phyloP scores from a whole-genome alignment of 2,329 filamentous ascomycete genomes.

The Pseudogymnoascus sp. region DNA sequence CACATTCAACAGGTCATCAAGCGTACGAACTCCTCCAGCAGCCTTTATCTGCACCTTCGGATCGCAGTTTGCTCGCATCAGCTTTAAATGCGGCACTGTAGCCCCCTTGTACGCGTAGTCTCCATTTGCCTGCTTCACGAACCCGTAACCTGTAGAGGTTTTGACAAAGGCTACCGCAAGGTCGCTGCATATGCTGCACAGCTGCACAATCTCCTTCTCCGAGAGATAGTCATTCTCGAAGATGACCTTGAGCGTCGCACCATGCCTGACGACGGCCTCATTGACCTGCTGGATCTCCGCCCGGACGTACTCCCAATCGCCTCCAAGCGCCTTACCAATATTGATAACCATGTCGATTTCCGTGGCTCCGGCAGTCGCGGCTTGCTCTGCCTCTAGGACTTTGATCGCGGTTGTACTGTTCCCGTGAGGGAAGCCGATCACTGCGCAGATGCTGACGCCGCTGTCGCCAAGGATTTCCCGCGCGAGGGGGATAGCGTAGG shows the following conservation, averaged over 20 bases:
- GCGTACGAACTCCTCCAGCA: conserved; percentile 46
- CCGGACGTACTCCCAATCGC: conserved; percentile 48
- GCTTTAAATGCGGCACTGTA: conserved; percentile 40
- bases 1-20: conserved; percentile 48
- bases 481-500: conserved; percentile 45
- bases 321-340: conserved; percentile 47
- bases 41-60: conserved; percentile 47
- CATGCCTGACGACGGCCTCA: conserved; percentile 34
- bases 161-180: conserved; percentile 49
- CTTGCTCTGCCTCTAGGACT: conserved; percentile 42
- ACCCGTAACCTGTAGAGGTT: conserved; percentile 53
- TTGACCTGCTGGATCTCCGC: conserved; percentile 46
- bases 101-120: conserved; percentile 47
- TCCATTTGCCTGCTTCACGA: conserved; percentile 46
- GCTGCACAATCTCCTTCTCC: conserved; percentile 39
- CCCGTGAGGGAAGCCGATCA: conserved; percentile 54
- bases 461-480: conserved; percentile 38
- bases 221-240: conserved; percentile 53
- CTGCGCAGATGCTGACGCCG: conserved; percentile 45
- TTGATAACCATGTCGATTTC: conserved; percentile 58
- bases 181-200: conserved; percentile 47
- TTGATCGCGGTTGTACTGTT: conserved; percentile 48
- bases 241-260: conserved; percentile 49
- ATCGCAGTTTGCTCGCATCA: conserved; percentile 43
- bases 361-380: conserved; percentile 38